Percentiles rank a stretch among this genome's conserved stretches.
Conservation (phyloP, 495 filamentous ascomycete genomes). For the Astrocystis sublimbata region DNA sequence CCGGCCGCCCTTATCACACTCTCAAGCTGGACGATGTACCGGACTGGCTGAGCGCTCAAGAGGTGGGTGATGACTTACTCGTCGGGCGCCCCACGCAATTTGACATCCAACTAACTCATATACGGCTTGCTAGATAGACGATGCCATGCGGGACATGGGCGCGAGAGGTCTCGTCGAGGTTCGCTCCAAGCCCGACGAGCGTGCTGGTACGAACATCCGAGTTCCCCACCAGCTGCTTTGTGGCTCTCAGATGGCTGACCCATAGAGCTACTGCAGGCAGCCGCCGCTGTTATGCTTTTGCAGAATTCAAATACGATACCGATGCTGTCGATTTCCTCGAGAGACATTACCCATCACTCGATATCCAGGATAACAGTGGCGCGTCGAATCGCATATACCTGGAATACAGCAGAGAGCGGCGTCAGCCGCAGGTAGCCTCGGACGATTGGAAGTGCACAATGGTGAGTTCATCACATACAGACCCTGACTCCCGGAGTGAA, state of each 20-base stretch:
- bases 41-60: slow-evolving; percentile 26
- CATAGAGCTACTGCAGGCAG: slow-evolving; percentile 46
- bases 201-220: slow-evolving; percentile 23
- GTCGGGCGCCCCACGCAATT: not conserved
- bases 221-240: not conserved
- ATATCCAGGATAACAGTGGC: slow-evolving; percentile 45
- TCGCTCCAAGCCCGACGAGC: slow-evolving; percentile 33
- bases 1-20: slow-evolving; percentile 33
- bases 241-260: not conserved
- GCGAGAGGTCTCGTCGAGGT: slow-evolving; percentile 31
- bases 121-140: slow-evolving; percentile 22
- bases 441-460: slow-evolving; percentile 77
- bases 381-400: slow-evolving; percentile 27
- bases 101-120: not conserved
- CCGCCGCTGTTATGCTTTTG: slow-evolving; percentile 69
- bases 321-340: slow-evolving; percentile 68
- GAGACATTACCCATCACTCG: slow-evolving; percentile 62
- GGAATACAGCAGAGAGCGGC: slow-evolving; percentile 39
- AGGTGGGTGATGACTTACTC: slow-evolving; percentile 21
- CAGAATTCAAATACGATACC: slow-evolving; percentile 61
- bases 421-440: slow-evolving; percentile 28
- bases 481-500: not conserved
- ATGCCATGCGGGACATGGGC: slow-evolving; percentile 31
- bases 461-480: slow-evolving; percentile 46
- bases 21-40: slow-evolving; percentile 34